Base-by-base conservation (phyloP, 352 stramenopile species). In the Phytophthora citrophthora region DNA sequence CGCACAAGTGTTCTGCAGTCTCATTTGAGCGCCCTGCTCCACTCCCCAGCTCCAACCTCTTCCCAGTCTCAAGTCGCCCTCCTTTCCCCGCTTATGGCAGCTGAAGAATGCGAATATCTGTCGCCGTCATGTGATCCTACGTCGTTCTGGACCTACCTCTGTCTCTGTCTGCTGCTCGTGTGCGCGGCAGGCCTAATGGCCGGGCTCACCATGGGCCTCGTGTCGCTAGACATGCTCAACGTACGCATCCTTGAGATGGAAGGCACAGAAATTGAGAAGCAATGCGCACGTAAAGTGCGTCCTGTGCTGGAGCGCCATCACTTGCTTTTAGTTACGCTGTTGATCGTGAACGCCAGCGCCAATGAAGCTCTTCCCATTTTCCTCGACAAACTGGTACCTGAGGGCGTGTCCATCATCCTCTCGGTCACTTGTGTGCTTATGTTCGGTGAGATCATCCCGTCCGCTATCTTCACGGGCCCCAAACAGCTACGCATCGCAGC, bases 361-460 rank as follows among this genome's bases (percentile, higher is more conserved):
- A 98, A 98, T 55, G 96, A 99, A 70, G 83, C 90, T 16, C 77
- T 98, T 9, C 94, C 95, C 18, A 82, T 98, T 31, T 98, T 98
- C 71, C 75, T 98, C 41, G 92, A 96, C 70, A 78, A 90, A 45
- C 57, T 98, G 39, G 75, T 98, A 27, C 76, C 90, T 0, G 78
- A 93, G 48, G 74, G 73, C 20, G 58, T 95, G 7, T 97, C 95
- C n/a, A 94, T 99, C 63, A 64, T 98, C 18, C 73, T 98, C 12
- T 98, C 93, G 6, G 95, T 99, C 4, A 98, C 93, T 1, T 85
- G 96, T 11, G 91, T 99, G 31, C 76, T 99, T 10, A 66, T 99
- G 27, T 98, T 98, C 74, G 96, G 96, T 4, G 97, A 99, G 66
- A 98, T 99, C 61, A 77, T 99, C n/a, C 96, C 96, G 6, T 96